Base-by-base conservation (phyloP, 805 yeast genomes). In the Teunomyces barrocoloradensis region DNA sequence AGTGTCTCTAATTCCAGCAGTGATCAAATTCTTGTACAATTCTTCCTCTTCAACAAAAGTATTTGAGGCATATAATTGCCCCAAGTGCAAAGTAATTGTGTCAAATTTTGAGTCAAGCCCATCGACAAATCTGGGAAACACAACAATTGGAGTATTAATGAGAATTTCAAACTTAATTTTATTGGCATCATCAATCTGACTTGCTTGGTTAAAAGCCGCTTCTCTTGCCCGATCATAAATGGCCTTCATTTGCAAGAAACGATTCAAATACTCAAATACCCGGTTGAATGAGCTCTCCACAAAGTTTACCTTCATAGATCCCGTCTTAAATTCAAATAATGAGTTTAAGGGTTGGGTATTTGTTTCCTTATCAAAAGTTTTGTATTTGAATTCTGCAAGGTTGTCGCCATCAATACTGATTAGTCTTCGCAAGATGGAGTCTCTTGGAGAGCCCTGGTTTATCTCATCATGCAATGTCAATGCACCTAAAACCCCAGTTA, bases 211-310 rank as follows among this genome's bases (percentile, higher is more conserved):
- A 54, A 89, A 79, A 0, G 98, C 96, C 9, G 90, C 88, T 57
- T 85, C 89, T 48, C 98, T 78, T 0, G 98, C 96, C 17, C 79
- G 72, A 58, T 94, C 99, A 64, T 87, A 95, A n/a, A 91, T 74
- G 3, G 79, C 80, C 64, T 94, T 94, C 96, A 92, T 89, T 55
- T 79, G 79, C 49, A 82, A 85, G 58, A 95, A 87, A 55, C 85
- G 86, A 53, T 80, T 80, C 56, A 89, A 69, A 57, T 82, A 92
- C 9, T 77, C 73, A 27, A 85, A 58, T 9, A 95, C 77, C 53
- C 84, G 78, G 29, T 82, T 75, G 48, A 90, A 76, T 0, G 97
- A 86, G 49, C 82, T 86, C 56, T 92, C 96, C 15, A 89, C 83
- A 60, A 91, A 87, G 61, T 84, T 87, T 4, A 94, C 66, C 48